Conservation (phyloP, 1,139 yeast species). For the Kodamaea ohmeri region DNA sequence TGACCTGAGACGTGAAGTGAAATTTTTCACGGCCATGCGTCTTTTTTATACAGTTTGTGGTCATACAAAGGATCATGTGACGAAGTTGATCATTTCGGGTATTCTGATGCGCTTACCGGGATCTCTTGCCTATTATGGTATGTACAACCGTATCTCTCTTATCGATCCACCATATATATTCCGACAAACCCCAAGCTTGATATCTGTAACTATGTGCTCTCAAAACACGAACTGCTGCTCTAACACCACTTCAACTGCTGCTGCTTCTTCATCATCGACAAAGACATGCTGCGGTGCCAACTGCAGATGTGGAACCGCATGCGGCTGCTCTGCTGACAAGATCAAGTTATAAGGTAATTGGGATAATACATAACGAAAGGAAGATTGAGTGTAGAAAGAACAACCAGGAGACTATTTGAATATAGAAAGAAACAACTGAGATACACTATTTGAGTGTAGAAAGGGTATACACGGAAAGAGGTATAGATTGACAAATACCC, state of each 20-base stretch:
- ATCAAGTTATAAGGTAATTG: conserved; percentile 33
- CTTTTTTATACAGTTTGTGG: background rate
- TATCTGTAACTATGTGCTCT: conserved; percentile 6
- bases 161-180: background rate
- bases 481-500: too few species aligned
- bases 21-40: background rate
- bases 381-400: background rate
- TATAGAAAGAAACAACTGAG: too few species aligned
- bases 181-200: background rate
- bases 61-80: background rate
- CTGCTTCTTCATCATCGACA: conserved; percentile 17
- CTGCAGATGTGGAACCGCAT: conserved; percentile 45
- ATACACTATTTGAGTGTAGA: too few species aligned
- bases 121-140: conserved; percentile 4
- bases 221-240: conserved; percentile 7
- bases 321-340: conserved; percentile 41
- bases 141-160: conserved; percentile 6
- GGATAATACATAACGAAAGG: conserved; percentile 2
- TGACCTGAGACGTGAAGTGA: background rate
- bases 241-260: conserved; percentile 12
- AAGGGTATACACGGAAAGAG: too few species aligned
- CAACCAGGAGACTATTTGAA: too few species aligned
- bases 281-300: conserved; percentile 35
- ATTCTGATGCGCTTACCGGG: conserved; percentile 1
- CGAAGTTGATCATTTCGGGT: background rate